A percentile compares a stretch with the other conserved stretches of the same genome.
phyloP scores from a whole-genome alignment of 2,329 filamentous ascomycete species.

The Aspergillus sp. region DNA sequence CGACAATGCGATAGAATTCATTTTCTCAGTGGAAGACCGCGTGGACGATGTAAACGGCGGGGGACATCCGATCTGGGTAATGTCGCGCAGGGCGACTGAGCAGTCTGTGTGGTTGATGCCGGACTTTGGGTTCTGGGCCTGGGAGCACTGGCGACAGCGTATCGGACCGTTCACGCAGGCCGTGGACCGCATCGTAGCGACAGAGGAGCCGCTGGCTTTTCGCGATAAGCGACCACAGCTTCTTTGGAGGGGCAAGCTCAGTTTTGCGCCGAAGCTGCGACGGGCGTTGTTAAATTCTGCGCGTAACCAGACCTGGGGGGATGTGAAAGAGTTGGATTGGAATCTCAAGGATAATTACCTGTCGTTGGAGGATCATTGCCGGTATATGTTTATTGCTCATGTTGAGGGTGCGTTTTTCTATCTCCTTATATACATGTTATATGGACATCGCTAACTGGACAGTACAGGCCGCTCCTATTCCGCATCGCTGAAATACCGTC shows the following conservation, averaged over 20 bases:
- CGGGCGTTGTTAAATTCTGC: conserved; percentile 25
- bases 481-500: conserved; percentile 16
- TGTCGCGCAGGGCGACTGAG: conserved; percentile 25
- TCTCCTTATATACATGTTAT: background rate
- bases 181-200: conserved; percentile 11
- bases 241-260: conserved; percentile 38
- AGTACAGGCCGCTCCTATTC: conserved; percentile 31
- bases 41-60: conserved; percentile 30
- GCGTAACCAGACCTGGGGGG: conserved; percentile 33
- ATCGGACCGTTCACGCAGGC: conserved; percentile 18
- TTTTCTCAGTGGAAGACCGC: conserved; percentile 29
- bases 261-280: conserved; percentile 25
- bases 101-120: conserved; percentile 40
- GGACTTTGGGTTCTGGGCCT: conserved; percentile 43
- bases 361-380: conserved; percentile 4
- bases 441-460: background rate
- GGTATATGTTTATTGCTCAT: conserved; percentile 20
- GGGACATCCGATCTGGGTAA: conserved; percentile 31
- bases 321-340: conserved; percentile 21
- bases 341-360: conserved; percentile 1
- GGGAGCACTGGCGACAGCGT: conserved; percentile 21
- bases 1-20: conserved; percentile 34
- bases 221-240: conserved; percentile 29
- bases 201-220: conserved; percentile 10
- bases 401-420: conserved; percentile 33